Conservation (phyloP, 192 early-diverging fungal species). For the Rhizoclosmatium globosum region DNA sequence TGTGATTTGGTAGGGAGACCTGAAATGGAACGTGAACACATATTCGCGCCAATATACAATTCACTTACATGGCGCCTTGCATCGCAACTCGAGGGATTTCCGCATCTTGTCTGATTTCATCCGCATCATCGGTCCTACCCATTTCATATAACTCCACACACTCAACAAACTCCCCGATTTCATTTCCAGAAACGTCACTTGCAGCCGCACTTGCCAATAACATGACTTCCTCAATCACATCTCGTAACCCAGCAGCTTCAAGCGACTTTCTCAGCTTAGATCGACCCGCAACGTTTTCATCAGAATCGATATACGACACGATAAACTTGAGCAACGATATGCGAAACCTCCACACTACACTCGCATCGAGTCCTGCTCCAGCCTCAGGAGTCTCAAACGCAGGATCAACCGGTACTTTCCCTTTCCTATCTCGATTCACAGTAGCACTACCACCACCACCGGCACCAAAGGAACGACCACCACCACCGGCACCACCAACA, state of each 20-base stretch:
- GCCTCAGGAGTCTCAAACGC: not conserved
- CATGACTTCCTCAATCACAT: not conserved
- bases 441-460: too few relatives aligned
- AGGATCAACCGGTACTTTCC: not conserved
- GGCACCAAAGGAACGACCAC: not conserved
- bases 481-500: too few relatives aligned
- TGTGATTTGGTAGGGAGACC: slow-evolving; percentile 40
- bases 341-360: slow-evolving; percentile 43
- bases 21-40: not conserved
- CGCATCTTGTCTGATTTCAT: slow-evolving; percentile 37
- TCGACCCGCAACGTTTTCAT: slow-evolving; percentile 39
- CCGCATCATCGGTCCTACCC: slow-evolving; percentile 42
- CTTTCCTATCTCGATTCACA: too few relatives aligned
- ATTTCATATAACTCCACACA: slow-evolving; percentile 47
- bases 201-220: not conserved
- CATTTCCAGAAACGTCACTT: not conserved
- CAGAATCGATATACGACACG: slow-evolving; percentile 37
- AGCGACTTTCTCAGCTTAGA: slow-evolving; percentile 38
- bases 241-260: slow-evolving; percentile 39
- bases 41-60: not conserved
- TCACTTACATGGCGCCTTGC: slow-evolving; percentile 10
- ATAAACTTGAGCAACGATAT: slow-evolving; percentile 40
- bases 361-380: not conserved
- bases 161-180: slow-evolving; percentile 35
- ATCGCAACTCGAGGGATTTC: not conserved